Evolutionary conservation across 2,329 filamentous ascomycete species (phyloP).

Genomic region (Coniella vitis): DNA sequence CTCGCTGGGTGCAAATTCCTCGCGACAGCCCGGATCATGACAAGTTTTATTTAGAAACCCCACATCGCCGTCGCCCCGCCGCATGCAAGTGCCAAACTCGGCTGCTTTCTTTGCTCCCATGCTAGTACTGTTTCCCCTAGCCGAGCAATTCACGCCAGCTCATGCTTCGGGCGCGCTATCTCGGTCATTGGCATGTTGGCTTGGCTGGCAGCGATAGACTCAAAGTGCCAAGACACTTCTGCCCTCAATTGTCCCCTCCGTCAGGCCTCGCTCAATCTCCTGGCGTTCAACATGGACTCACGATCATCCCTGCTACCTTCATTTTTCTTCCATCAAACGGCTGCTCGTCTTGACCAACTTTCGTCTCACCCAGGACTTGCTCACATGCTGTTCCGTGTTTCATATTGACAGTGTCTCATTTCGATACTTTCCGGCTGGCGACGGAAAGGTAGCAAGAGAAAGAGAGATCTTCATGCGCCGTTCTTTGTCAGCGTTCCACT

Average conservation of each 20-base stretch:
- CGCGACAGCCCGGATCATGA: no score
- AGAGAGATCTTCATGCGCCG: neutral
- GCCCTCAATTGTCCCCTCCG: neutral
- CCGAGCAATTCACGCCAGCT: no score
- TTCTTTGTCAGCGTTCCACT: neutral
- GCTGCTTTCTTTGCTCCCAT: no score
- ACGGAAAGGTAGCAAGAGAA: neutral
- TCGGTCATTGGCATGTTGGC: no score
- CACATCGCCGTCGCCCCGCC: no score
- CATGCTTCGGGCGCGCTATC: no score
- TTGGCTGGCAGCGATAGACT: no score
- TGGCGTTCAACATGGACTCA: neutral
- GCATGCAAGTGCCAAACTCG: no score
- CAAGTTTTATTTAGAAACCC: no score
- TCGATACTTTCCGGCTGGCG: neutral
- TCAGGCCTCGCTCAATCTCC: neutral
- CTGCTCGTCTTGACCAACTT: neutral
- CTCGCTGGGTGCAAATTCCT: no score
- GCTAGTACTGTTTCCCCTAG: no score
- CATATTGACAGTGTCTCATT: conserved; percentile 4
- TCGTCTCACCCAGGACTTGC: neutral
- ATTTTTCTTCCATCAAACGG: neutral
- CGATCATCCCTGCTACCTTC: neutral
- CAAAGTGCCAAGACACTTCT: no score
- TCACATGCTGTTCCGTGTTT: neutral